Evolutionary conservation across 352 stramenopile genomes (phyloP).

Genomic region (Globisporangium yorkense): DNA sequence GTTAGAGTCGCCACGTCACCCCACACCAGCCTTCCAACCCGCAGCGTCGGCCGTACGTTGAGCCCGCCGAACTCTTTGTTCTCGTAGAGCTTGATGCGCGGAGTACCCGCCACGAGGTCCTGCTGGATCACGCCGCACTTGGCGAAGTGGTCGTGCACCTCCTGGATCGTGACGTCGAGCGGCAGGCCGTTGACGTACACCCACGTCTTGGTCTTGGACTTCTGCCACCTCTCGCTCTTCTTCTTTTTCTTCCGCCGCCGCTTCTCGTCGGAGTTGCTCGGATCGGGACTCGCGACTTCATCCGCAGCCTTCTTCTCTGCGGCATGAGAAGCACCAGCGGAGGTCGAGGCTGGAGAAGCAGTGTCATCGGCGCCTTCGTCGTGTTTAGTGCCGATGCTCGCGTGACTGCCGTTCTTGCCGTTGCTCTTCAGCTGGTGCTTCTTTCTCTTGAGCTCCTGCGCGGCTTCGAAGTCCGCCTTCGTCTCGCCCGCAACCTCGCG

Average conservation of each 20-base stretch:
- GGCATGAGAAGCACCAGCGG: slow-evolving; percentile 4
- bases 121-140: slow-evolving; percentile 94
- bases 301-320: neutral
- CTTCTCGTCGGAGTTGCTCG: slow-evolving; percentile 20
- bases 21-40: too few species aligned
- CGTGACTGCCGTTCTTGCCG: slow-evolving; percentile 16
- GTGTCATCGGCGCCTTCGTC: neutral
- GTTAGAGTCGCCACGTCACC: neutral
- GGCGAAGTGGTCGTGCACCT: slow-evolving; percentile 91
- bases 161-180: slow-evolving; percentile 87
- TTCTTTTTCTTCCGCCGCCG: slow-evolving; percentile 79
- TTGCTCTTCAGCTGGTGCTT: slow-evolving; percentile 29
- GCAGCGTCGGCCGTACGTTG: slow-evolving; percentile 56
- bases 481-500: slow-evolving; percentile 35
- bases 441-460: slow-evolving; percentile 16
- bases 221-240: slow-evolving; percentile 78
- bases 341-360: neutral
- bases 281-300: too few species aligned
- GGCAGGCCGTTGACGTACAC: slow-evolving; percentile 95
- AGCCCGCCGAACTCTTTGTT: slow-evolving; percentile 80
- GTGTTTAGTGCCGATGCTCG: too few species aligned
- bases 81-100: slow-evolving; percentile 95
- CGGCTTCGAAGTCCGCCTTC: slow-evolving; percentile 7
- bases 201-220: slow-evolving; percentile 89
- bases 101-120: slow-evolving; percentile 89